Evolutionary conservation across 106 monocot species (phyloP).

Genomic region (Dendrobium officinale): DNA sequence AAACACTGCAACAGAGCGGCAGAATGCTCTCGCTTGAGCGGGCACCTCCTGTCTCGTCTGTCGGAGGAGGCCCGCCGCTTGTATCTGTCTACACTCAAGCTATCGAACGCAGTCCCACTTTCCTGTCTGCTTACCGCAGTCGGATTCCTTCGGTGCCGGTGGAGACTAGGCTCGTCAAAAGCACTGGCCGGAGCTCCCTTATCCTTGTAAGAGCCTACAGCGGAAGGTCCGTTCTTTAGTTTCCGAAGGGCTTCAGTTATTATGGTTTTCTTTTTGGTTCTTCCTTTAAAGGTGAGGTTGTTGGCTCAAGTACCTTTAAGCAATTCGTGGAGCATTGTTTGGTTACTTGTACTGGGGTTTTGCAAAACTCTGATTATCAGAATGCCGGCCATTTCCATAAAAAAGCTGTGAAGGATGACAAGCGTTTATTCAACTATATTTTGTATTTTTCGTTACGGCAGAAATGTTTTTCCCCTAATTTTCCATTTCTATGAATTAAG

Average conservation of each 20-base stretch:
- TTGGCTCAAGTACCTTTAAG: not conserved
- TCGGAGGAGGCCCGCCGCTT: not conserved
- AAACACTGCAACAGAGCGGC: not conserved
- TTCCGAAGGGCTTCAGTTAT: not conserved
- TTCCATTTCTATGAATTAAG: not conserved
- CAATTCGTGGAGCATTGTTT: not conserved
- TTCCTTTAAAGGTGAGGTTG: not conserved
- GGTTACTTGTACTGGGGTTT: not conserved
- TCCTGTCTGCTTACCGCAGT: not conserved
- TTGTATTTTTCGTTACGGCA: not conserved
- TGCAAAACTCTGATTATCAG: not conserved
- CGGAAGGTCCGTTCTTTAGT: not conserved
- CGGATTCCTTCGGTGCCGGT: not conserved
- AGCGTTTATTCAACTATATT: not conserved
- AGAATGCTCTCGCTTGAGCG: constrained; percentile 5
- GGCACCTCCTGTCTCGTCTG: not conserved
- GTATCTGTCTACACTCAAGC: not conserved
- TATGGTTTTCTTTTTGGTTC: not conserved
- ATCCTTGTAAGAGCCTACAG: not conserved
- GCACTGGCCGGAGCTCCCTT: constrained; percentile 1
- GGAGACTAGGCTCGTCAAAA: not conserved
- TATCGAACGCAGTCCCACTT: not conserved
- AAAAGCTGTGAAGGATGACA: not conserved
- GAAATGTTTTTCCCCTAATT: not conserved
- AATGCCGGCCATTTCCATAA: not conserved